phyloP scores from a whole-genome alignment of 2,329 filamentous ascomycete species.

The Hirsutella rhossiliensis region DNA sequence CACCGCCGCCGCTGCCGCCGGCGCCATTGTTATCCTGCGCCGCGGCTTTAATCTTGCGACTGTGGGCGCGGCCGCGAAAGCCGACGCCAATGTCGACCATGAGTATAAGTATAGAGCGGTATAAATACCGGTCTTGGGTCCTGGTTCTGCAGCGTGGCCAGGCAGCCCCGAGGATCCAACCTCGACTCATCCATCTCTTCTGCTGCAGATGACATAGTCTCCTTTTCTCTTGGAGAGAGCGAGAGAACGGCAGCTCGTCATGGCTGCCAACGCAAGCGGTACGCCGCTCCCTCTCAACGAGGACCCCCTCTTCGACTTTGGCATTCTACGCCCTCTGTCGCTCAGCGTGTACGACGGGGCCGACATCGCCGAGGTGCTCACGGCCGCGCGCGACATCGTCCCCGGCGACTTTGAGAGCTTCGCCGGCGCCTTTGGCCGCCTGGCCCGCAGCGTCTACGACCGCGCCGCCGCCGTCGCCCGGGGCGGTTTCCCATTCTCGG shows the following conservation, averaged over 20 bases:
- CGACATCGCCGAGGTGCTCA: slow-evolving; percentile 13
- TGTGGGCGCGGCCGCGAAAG: too few relatives aligned
- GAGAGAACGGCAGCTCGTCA: not conserved
- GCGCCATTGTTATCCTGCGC: too few relatives aligned
- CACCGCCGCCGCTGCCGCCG: not conserved
- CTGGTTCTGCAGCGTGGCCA: too few relatives aligned
- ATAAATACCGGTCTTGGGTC: too few relatives aligned
- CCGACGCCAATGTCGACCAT: too few relatives aligned
- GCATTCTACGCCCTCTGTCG: not conserved
- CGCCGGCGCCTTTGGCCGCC: slow-evolving; percentile 8
- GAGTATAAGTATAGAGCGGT: too few relatives aligned
- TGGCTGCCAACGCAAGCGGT: not conserved
- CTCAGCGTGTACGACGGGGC: not conserved
- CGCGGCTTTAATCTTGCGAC: too few relatives aligned
- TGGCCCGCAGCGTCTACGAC: slow-evolving; percentile 9
- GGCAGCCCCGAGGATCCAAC: too few relatives aligned
- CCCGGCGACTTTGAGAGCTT: slow-evolving; percentile 13
- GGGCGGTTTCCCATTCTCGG: slow-evolving; percentile 11
- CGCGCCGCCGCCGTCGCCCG: slow-evolving; percentile 6
- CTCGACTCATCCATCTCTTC: too few relatives aligned
- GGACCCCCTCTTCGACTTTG: not conserved
- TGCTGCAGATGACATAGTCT: too few relatives aligned
- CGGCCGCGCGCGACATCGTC: slow-evolving; percentile 9
- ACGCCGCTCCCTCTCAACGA: not conserved
- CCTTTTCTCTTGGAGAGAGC: too few relatives aligned